Conservation (phyloP, 805 yeast genomes). For the Yamadazyma laniorum region DNA sequence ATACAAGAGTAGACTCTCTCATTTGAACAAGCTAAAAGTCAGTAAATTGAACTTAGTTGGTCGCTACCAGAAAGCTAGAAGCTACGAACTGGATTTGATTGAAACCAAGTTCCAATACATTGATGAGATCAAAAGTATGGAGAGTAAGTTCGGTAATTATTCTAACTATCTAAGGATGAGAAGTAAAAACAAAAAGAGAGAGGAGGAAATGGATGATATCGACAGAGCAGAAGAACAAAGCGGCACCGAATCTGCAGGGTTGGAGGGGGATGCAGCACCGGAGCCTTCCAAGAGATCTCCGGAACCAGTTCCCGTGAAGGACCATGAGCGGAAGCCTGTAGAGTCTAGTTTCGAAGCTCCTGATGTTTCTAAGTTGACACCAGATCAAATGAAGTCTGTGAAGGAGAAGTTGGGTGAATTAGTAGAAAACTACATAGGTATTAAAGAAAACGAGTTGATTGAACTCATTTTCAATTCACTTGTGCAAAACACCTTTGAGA, state of each 20-base stretch:
- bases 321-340: background rate
- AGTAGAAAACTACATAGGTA: slow-evolving; percentile 53
- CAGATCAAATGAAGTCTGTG: slow-evolving; percentile 20
- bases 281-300: background rate
- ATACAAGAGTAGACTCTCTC: slow-evolving; percentile 17
- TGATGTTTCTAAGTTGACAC: background rate
- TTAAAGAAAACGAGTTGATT: slow-evolving; percentile 50
- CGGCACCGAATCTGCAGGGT: background rate
- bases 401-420: slow-evolving; percentile 38
- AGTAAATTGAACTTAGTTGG: slow-evolving; percentile 19
- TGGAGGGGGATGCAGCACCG: background rate
- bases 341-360: background rate
- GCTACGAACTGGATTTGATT: slow-evolving; percentile 39
- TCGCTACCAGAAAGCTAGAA: slow-evolving; percentile 19
- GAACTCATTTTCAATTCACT: slow-evolving; percentile 43
- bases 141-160: slow-evolving; percentile 25
- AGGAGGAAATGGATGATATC: slow-evolving; percentile 46
- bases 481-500: slow-evolving; percentile 26
- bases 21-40: slow-evolving; percentile 18
- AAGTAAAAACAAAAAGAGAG: slow-evolving; percentile 33
- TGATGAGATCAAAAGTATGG: slow-evolving; percentile 23
- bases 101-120: slow-evolving; percentile 34
- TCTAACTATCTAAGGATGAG: slow-evolving; percentile 44
- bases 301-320: background rate
- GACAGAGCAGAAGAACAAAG: slow-evolving; percentile 19